These are phyloP conservation scores for Aspergillus coremiiformis DNA, from an alignment of 495 filamentous ascomycete species.

Conservation along the genomic window DNA sequence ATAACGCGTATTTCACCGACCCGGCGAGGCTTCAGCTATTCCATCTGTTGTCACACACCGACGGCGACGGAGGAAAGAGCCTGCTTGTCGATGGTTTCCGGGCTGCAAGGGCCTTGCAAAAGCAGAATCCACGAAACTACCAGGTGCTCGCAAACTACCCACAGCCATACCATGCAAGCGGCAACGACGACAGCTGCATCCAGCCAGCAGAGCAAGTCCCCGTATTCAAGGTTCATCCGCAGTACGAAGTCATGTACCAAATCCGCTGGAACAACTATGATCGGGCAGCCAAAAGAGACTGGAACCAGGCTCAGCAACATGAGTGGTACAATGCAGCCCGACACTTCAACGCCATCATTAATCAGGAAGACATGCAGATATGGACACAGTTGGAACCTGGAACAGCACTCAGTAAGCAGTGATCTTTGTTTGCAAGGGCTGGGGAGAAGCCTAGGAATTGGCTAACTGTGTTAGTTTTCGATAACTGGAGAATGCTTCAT, in stretches of 20 bases:
- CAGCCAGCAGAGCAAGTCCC: conserved; percentile 53
- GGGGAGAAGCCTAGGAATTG: background rate
- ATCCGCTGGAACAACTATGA: conserved; percentile 93
- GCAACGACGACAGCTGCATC: conserved; percentile 75
- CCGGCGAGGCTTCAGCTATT: conserved; percentile 86
- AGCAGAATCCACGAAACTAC: conserved; percentile 44
- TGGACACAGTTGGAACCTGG: conserved; percentile 76
- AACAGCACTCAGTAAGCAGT: conserved; percentile 57
- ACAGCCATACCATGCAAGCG: conserved; percentile 72
- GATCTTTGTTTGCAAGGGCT: too few species aligned
- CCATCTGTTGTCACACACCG: conserved; percentile 72
- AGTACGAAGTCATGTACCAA: conserved; percentile 42
- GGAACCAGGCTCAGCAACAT: conserved; percentile 29
- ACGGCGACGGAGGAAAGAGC: conserved; percentile 59
- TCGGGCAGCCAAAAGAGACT: conserved; percentile 50
- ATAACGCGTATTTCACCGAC: conserved; percentile 90
- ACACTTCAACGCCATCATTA: conserved; percentile 56
- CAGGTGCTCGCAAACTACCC: conserved; percentile 39
- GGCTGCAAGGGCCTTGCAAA: conserved; percentile 51
- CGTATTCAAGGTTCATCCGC: conserved; percentile 51
- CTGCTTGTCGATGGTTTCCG: conserved; percentile 78
- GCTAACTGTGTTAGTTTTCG: conserved; percentile 56
- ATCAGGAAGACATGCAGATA: conserved; percentile 47
- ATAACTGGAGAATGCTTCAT: conserved; percentile 93
- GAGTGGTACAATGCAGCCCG: conserved; percentile 72